phyloP scores from a whole-genome alignment of 2,329 filamentous ascomycete genomes.

The Aspergillus quadrilineatus region DNA sequence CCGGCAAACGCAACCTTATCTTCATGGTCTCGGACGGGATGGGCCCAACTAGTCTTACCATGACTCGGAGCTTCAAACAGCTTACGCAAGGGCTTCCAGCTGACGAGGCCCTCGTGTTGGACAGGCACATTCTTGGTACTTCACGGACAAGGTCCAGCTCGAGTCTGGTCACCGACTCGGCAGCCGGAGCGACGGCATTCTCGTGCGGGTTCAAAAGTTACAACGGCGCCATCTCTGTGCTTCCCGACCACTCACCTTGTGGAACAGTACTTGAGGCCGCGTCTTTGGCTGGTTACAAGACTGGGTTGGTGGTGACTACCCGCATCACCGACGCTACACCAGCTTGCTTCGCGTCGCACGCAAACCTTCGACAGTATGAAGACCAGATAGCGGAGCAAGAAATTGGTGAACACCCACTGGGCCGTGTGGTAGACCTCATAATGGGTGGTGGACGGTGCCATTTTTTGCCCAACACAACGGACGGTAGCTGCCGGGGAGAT shows the following conservation, averaged over 20 bases:
- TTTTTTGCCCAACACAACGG: slow-evolving; percentile 79
- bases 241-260: slow-evolving; percentile 82
- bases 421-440: slow-evolving; percentile 85
- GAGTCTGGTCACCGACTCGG: slow-evolving; percentile 89
- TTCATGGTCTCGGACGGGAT: slow-evolving; percentile 99
- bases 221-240: slow-evolving; percentile 89
- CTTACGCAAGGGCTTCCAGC: slow-evolving; percentile 69
- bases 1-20: slow-evolving; percentile 83
- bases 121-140: slow-evolving; percentile 85
- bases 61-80: slow-evolving; percentile 86
- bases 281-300: slow-evolving; percentile 86
- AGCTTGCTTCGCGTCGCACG: slow-evolving; percentile 90
- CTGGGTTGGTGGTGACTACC: slow-evolving; percentile 91
- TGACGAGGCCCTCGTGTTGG: slow-evolving; percentile 74
- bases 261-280: slow-evolving; percentile 92
- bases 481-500: slow-evolving; percentile 79
- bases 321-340: slow-evolving; percentile 94
- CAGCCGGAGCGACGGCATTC: slow-evolving; percentile 96
- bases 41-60: slow-evolving; percentile 84
- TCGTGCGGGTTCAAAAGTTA: slow-evolving; percentile 92
- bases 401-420: slow-evolving; percentile 81
- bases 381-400: slow-evolving; percentile 92
- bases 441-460: slow-evolving; percentile 91
- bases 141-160: slow-evolving; percentile 81
- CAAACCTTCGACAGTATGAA: slow-evolving; percentile 73